Base-by-base conservation (phyloP, 2,329 filamentous ascomycete genomes). In the Fusarium cicatricum region DNA sequence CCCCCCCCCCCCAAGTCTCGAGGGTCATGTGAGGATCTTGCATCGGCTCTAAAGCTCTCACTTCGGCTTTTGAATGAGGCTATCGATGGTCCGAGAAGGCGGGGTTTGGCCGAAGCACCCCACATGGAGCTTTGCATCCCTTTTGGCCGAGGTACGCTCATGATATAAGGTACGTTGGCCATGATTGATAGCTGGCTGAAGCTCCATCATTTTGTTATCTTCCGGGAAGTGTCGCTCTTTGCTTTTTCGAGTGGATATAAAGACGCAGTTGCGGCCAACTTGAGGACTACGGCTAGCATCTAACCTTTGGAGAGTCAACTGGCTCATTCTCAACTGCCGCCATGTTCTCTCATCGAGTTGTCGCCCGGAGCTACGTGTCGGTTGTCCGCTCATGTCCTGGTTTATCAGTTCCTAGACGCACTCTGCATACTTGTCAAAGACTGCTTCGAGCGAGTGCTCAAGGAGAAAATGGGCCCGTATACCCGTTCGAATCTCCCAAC, bases 71-170 rank as follows among this genome's bases (percentile, higher is more conserved):
- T 51, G 52, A 56, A 44, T 36, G 50, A 62, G 55, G 55, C 48
- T 53, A 58, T 60, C 53, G 21, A 57, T 49, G 58, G 40, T 46
- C 38, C 42, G 45, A 38, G 45, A 34, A 62, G 59, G 67, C 66
- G 67, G 66, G 67, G 67, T 67, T 55, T 57, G 39, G 52, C 55
- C 57, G 53, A 61, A 49, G 40, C 52, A 48, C 64, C 61, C 67
- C 67, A 67, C 62, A 62, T 65, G 55, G 48, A 66, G 39, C 29
- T 44, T 17, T 59, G 44, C 12, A 28, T 57, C 62, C 65, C 67
- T 51, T 67, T 64, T 56, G 67, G 56, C 67, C 67, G 67, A 69
- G 67, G 67, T 67, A 64, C 42, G 43, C 23, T 26, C 32, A 29
- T 40, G 42, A 12, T 33, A 11, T 39, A 34, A 15, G 15, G 38